A percentile compares a stretch with the other conserved stretches of the same genome.
These are phyloP conservation scores for Talaromyces rugulosus DNA, from an alignment of 2,329 filamentous ascomycete genomes.

Conservation along the genomic window DNA sequence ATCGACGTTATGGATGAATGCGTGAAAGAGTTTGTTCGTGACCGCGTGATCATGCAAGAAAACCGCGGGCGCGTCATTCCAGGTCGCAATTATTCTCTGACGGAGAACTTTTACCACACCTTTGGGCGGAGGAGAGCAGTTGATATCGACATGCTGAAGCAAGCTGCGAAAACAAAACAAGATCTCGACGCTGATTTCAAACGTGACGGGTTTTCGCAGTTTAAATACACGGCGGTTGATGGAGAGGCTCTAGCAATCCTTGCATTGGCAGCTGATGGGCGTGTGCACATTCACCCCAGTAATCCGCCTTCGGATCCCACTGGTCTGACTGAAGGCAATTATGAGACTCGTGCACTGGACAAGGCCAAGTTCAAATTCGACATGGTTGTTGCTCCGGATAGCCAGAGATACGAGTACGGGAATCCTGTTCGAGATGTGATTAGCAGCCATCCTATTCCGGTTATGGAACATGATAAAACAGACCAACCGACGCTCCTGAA, in stretches of 20 bases:
- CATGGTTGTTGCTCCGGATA: slow-evolving; percentile 34
- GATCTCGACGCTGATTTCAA: slow-evolving; percentile 38
- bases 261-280: slow-evolving; percentile 36
- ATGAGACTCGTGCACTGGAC: slow-evolving; percentile 45
- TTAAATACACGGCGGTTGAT: slow-evolving; percentile 37
- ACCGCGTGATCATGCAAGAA: slow-evolving; percentile 35
- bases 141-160: slow-evolving; percentile 35
- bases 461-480: background rate
- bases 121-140: slow-evolving; percentile 39
- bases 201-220: slow-evolving; percentile 24
- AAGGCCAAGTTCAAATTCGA: slow-evolving; percentile 40
- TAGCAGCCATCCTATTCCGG: background rate
- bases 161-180: slow-evolving; percentile 40
- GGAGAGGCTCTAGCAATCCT: slow-evolving; percentile 41
- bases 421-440: slow-evolving; percentile 29
- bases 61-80: slow-evolving; percentile 37
- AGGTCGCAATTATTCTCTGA: slow-evolving; percentile 43
- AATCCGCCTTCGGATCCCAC: slow-evolving; percentile 42
- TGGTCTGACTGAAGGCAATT: slow-evolving; percentile 44
- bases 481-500: slow-evolving; percentile 1
- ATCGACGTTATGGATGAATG: slow-evolving; percentile 35
- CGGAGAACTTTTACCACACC: slow-evolving; percentile 35
- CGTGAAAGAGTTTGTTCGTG: slow-evolving; percentile 36
- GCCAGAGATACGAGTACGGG: slow-evolving; percentile 35
- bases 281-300: slow-evolving; percentile 31